phyloP scores from a whole-genome alignment of 495 filamentous ascomycete genomes.

The Annulohypoxylon bovei region DNA sequence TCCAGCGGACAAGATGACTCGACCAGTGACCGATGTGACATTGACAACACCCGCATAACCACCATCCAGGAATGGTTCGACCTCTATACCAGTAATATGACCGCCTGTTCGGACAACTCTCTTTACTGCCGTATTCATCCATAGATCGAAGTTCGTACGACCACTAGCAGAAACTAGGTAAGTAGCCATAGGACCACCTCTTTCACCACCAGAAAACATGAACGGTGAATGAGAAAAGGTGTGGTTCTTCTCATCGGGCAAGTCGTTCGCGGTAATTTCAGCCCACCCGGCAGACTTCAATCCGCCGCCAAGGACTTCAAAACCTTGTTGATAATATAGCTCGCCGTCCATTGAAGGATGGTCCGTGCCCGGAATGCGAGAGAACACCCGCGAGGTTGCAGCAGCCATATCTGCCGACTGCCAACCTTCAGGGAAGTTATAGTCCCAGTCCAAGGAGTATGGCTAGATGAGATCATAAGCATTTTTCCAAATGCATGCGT shows the following conservation, averaged over 20 bases:
- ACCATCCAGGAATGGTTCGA: conserved; percentile 64
- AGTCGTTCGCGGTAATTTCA: conserved; percentile 66
- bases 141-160: conserved; percentile 72
- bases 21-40: conserved; percentile 66
- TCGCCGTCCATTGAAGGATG: conserved; percentile 73
- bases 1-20: conserved; percentile 75
- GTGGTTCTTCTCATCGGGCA: conserved; percentile 72
- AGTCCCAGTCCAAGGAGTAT: conserved; percentile 71
- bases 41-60: conserved; percentile 69
- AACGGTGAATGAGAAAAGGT: conserved; percentile 73
- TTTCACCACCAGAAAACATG: conserved; percentile 73
- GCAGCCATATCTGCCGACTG: conserved; percentile 68
- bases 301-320: conserved; percentile 65
- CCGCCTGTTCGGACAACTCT: conserved; percentile 70
- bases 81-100: conserved; percentile 72
- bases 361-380: conserved; percentile 75
- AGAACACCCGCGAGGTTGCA: conserved; percentile 69
- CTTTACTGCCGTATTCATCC: conserved; percentile 71
- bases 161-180: conserved; percentile 72
- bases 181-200: conserved; percentile 77
- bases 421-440: conserved; percentile 79
- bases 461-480: conserved; percentile 37
- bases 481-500: not conserved
- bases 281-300: conserved; percentile 69
- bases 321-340: conserved; percentile 73